These are phyloP conservation scores for Nemania diffusa DNA, from an alignment of 2,329 filamentous ascomycete genomes.

Conservation along the genomic window DNA sequence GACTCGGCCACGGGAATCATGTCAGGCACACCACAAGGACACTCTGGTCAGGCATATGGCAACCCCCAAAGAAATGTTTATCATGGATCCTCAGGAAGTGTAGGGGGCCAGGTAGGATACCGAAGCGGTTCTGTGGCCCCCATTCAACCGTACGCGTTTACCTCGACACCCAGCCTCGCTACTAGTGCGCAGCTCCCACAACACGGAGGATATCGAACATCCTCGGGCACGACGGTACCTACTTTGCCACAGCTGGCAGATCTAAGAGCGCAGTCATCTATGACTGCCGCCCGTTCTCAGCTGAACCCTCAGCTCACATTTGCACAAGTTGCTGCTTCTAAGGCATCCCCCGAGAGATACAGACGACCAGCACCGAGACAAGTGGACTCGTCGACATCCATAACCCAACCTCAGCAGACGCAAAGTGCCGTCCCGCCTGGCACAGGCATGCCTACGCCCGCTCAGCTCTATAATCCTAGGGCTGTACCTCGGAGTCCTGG, in stretches of 20 bases:
- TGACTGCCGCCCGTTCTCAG: slow-evolving; percentile 56
- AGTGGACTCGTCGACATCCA: slow-evolving; percentile 57
- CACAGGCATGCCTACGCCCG: slow-evolving; percentile 64
- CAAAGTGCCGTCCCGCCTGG: slow-evolving; percentile 59
- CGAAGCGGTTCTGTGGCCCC: slow-evolving; percentile 65
- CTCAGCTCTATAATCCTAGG: slow-evolving; percentile 64
- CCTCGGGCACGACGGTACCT: slow-evolving; percentile 58
- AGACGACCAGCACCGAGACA: slow-evolving; percentile 71
- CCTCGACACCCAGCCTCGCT: slow-evolving; percentile 73
- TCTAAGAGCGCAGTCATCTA: slow-evolving; percentile 54
- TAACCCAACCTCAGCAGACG: slow-evolving; percentile 46
- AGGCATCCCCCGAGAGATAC: slow-evolving; percentile 84
- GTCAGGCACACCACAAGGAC: slow-evolving; percentile 58
- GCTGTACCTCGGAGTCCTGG: slow-evolving; percentile 49
- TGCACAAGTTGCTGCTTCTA: slow-evolving; percentile 68
- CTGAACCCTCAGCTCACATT: slow-evolving; percentile 61
- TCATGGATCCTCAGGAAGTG: slow-evolving; percentile 61
- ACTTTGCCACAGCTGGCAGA: slow-evolving; percentile 55
- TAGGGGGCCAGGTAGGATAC: slow-evolving; percentile 59
- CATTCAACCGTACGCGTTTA: slow-evolving; percentile 82
- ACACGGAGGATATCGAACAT: slow-evolving; percentile 59
- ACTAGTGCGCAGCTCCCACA: slow-evolving; percentile 64
- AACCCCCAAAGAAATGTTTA: slow-evolving; percentile 61
- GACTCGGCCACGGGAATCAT: slow-evolving; percentile 72
- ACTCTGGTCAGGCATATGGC: slow-evolving; percentile 63